Conservation (phyloP, 371 early-diverging fungal genomes). For the Apophysomyces ossiformis region DNA sequence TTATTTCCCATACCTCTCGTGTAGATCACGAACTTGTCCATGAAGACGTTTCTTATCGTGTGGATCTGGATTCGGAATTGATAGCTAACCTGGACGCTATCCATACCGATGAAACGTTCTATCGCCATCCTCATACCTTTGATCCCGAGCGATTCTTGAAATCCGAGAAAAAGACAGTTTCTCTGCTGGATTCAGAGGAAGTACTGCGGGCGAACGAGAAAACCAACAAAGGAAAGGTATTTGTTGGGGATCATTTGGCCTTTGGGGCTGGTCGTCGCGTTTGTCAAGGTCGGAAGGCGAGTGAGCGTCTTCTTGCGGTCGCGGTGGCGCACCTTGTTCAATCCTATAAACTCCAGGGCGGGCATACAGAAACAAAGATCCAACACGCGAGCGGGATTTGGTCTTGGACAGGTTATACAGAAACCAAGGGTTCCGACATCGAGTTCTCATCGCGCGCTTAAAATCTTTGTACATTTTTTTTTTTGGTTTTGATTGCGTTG, state of each 20-base stretch:
- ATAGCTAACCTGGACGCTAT: slow-evolving; percentile 45
- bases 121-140: slow-evolving; percentile 17
- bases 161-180: neutral
- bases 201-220: neutral
- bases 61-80: slow-evolving; percentile 33
- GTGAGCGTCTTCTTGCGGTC: slow-evolving; percentile 13
- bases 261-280: slow-evolving; percentile 26
- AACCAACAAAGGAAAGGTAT: slow-evolving; percentile 5
- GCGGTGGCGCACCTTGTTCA: neutral
- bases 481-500: neutral
- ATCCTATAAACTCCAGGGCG: slow-evolving; percentile 15
- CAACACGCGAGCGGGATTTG: slow-evolving; percentile 20
- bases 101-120: slow-evolving; percentile 26
- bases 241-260: slow-evolving; percentile 16
- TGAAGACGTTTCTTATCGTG: slow-evolving; percentile 25
- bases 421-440: slow-evolving; percentile 21
- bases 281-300: slow-evolving; percentile 18
- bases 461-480: neutral
- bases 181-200: slow-evolving; percentile 7
- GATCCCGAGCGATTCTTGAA: slow-evolving; percentile 22
- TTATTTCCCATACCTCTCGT: slow-evolving; percentile 39
- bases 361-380: slow-evolving; percentile 3
- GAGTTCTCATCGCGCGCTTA: slow-evolving; percentile 13
- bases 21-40: slow-evolving; percentile 35
- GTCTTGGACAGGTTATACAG: slow-evolving; percentile 26